Percentiles rank a stretch among this genome's conserved stretches.
Conservation (phyloP, 2,329 filamentous ascomycete genomes). For the Cadophora luteo-olivacea region DNA sequence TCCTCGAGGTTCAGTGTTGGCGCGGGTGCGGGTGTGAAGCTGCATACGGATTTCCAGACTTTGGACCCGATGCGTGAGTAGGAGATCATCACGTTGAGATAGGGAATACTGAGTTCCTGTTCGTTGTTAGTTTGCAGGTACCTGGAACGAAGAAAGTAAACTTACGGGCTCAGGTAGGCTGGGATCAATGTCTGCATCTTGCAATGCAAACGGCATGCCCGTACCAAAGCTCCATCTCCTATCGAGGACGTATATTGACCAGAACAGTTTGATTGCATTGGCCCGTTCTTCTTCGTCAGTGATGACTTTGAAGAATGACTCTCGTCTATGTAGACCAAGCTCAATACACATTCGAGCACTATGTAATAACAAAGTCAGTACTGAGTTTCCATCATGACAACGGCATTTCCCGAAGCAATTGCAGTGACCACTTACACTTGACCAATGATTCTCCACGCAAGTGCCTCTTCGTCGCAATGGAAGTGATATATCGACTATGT, state of each 20-base stretch:
- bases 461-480: conserved; percentile 81
- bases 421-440: conserved; percentile 6
- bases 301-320: conserved; percentile 73
- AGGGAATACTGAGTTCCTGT: conserved; percentile 55
- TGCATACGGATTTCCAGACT: conserved; percentile 77
- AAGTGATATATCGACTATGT: conserved; percentile 77
- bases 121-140: conserved; percentile 25
- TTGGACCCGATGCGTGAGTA: conserved; percentile 85
- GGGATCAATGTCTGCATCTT: conserved; percentile 85
- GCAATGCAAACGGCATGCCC: conserved; percentile 83
- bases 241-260: conserved; percentile 86
- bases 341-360: conserved; percentile 76
- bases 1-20: conserved; percentile 62
- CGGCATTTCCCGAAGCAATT: neutral
- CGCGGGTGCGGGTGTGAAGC: conserved; percentile 31
- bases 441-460: conserved; percentile 81
- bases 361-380: neutral
- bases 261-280: conserved; percentile 77
- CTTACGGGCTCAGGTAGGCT: conserved; percentile 79
- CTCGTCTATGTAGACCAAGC: conserved; percentile 81
- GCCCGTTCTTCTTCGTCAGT: conserved; percentile 71
- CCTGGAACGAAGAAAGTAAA: conserved; percentile 36
- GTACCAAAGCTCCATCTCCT: conserved; percentile 90
- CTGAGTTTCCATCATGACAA: neutral
- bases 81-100: conserved; percentile 82